A percentile compares a stretch with the other conserved stretches of the same genome.
Conservation (phyloP, 2,329 filamentous ascomycete species). For the Rhexocercosporidium sp. region DNA sequence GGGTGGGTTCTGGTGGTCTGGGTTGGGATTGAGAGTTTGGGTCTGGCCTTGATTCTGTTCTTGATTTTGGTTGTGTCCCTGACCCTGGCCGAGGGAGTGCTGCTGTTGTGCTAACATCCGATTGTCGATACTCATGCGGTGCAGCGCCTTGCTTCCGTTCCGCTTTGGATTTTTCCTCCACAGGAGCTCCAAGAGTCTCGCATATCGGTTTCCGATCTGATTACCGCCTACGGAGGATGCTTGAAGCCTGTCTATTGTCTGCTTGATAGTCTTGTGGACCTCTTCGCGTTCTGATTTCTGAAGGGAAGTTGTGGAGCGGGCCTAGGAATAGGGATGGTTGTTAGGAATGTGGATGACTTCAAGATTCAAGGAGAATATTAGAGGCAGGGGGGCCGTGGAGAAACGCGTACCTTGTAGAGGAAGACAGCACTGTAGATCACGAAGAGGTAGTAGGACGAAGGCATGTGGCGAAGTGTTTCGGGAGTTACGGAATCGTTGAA, state of each 20-base stretch:
- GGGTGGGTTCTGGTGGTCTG: background rate
- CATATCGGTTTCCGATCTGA: slow-evolving; percentile 65
- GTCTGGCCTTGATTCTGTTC: background rate
- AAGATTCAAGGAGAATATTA: slow-evolving; percentile 26
- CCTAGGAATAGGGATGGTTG: slow-evolving; percentile 17
- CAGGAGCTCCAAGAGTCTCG: slow-evolving; percentile 62
- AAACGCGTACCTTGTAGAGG: slow-evolving; percentile 61
- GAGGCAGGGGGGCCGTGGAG: background rate
- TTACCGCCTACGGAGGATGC: slow-evolving; percentile 62
- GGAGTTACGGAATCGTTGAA: slow-evolving; percentile 65
- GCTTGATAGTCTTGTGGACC: slow-evolving; percentile 62
- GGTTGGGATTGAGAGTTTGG: background rate
- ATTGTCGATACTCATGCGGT: slow-evolving; percentile 17
- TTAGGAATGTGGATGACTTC: background rate
- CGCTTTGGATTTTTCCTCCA: slow-evolving; percentile 53
- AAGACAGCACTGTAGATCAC: slow-evolving; percentile 69
- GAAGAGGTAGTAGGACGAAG: slow-evolving; percentile 66
- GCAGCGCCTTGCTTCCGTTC: background rate
- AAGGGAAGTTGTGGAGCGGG: slow-evolving; percentile 38
- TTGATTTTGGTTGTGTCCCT: background rate
- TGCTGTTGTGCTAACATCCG: slow-evolving; percentile 10
- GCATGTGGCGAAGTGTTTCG: slow-evolving; percentile 66
- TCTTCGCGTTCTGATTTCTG: slow-evolving; percentile 51
- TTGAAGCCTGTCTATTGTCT: slow-evolving; percentile 63
- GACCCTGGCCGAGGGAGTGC: background rate